Evolutionary conservation across 768 basidiomycete genomes (phyloP).

Genomic region (Hygrocybe punicea): DNA sequence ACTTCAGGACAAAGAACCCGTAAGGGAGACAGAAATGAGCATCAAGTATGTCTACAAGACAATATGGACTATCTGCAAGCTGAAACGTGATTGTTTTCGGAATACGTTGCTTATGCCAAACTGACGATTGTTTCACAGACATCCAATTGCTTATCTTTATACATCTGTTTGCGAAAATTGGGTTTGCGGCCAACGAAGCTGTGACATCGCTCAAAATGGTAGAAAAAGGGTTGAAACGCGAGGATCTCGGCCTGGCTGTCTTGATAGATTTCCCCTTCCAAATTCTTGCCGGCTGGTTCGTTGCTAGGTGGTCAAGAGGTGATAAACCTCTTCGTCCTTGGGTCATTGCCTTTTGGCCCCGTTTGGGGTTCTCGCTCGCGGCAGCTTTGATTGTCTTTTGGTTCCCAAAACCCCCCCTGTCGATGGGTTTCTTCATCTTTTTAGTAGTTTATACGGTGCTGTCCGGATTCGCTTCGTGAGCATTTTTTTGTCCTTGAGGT

Average conservation of each 20-base stretch:
- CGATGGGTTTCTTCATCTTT: constrained; percentile 72
- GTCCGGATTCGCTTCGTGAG: constrained; percentile 82
- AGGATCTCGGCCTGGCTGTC: constrained; percentile 93
- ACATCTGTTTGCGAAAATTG: constrained; percentile 90
- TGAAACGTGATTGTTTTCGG: constrained; percentile 65
- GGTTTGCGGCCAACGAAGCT: constrained; percentile 91
- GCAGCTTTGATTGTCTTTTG: constrained; percentile 75
- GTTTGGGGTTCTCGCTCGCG: constrained; percentile 67
- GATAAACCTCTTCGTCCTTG: constrained; percentile 79
- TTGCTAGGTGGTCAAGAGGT: constrained; percentile 86
- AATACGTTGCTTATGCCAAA: not conserved
- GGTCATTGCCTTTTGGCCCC: constrained; percentile 88
- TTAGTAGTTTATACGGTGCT: constrained; percentile 79
- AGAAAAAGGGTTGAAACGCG: constrained; percentile 92
- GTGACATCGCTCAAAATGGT: constrained; percentile 90
- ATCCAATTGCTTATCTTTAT: constrained; percentile 83
- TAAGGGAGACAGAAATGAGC: constrained; percentile 81
- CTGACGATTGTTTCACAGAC: constrained; percentile 47
- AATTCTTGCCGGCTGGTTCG: constrained; percentile 90
- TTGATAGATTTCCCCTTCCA: constrained; percentile 98
- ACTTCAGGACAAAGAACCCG: constrained; percentile 67
- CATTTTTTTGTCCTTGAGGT: constrained; percentile 3
- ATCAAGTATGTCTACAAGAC: constrained; percentile 87
- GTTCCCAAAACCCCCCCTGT: constrained; percentile 78
- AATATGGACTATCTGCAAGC: constrained; percentile 90